Evolutionary conservation across 2,329 filamentous ascomycete species (phyloP), one percentile per base, ranked within the genome.

Genomic region (Pseudogymnoascus sp.): DNA sequence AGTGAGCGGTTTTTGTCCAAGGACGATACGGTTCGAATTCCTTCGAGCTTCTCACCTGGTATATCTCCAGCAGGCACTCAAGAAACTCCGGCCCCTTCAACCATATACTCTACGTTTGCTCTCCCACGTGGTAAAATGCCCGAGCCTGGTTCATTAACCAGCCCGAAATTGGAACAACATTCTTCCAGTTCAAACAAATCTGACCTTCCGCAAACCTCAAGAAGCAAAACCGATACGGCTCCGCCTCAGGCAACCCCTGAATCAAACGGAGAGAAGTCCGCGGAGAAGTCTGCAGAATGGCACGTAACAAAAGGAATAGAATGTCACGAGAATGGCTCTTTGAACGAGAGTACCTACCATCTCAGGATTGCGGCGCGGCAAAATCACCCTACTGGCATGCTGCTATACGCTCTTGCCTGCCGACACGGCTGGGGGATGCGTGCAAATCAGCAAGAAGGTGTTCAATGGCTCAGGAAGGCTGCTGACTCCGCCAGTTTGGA

Each of bases 381-480:
- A 63, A 90, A 91, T 56, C 85, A 96, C 64, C 90, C 95, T 0
- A 96, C 93, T 0, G 95, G 89, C 22, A 99, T 99, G 95, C 84
- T 99, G 11, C 81, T 98, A 33, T 99, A 97, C 75, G 95, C 93
- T 4, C 82, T 99, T 37, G 95, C 95, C 10, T 98, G 93, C 72
- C 85, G 95, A 60, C 95, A 99, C 73, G 95, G 95, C 59, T 99
- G 95, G 95, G 95, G 95, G 16, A 97, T 98, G 91, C 88, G 93
- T 8, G 85, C 91, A 6, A 97, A 96, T 74, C 91, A 91, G 71
- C 83, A 83, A 59, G 95, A 99, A 76, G 95, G 91, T 6, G 90
- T 98, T 0, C 84, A 89, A 69, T 99, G 95, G 95, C 79, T 99
- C 63, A 87, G 91, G 53, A 95, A 93, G 73, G 95, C 95, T 3